phyloP scores from a whole-genome alignment of 2,329 filamentous ascomycete species.

The Verticillium nonalfalfae region DNA sequence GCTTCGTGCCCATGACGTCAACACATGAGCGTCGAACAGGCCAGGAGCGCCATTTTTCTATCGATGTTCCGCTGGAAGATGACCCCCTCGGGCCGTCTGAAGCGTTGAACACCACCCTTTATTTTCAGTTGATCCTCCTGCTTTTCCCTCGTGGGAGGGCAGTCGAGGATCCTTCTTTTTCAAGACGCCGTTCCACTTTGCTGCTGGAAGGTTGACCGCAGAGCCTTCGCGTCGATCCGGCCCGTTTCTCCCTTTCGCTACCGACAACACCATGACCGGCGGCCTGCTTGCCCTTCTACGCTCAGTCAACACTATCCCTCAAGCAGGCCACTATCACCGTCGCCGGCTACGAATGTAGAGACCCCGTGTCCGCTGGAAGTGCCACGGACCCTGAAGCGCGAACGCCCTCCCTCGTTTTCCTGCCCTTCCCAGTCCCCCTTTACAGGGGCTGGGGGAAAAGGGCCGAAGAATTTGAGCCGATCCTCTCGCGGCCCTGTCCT shows the following conservation, averaged over 20 bases:
- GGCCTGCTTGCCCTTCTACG: neutral
- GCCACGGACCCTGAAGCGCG: constrained; percentile 13
- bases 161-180: neutral
- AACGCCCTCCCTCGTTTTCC: neutral
- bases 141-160: neutral
- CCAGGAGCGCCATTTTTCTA: constrained; percentile 7
- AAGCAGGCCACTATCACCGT: neutral
- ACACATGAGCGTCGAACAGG: neutral
- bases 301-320: neutral
- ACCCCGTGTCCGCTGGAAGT: constrained; percentile 13
- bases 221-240: constrained; percentile 13
- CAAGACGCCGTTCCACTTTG: neutral
- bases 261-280: neutral
- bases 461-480: neutral
- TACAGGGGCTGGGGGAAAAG: no score
- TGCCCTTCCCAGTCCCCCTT: neutral
- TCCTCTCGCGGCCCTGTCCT: constrained; percentile 1
- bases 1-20: neutral
- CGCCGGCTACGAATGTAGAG: neutral
- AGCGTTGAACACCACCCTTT: neutral
- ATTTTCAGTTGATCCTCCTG: neutral
- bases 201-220: constrained; percentile 1
- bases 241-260: neutral
- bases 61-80: constrained; percentile 6
- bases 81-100: neutral